Evolutionary conservation across 331 rosid species (phyloP).

Genomic region (Rhamnella rubrinervis): DNA sequence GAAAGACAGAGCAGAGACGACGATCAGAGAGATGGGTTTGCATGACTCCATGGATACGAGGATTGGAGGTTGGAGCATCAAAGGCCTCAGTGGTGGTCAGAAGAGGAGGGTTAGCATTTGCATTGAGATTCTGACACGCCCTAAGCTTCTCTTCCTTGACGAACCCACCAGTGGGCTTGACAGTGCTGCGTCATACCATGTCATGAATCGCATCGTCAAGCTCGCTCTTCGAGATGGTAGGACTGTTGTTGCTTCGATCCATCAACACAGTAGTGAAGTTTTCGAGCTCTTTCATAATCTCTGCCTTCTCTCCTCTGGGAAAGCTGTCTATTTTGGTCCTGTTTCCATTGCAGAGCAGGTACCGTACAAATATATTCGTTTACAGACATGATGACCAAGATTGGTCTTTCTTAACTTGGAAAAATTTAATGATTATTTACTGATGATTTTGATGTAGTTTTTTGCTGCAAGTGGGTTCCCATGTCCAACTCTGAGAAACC

Average conservation of each 20-base stretch:
- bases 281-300: constrained; percentile 46
- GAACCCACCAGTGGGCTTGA: constrained; percentile 74
- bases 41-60: constrained; percentile 45
- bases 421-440: neutral
- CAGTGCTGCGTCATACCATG: constrained; percentile 58
- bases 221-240: constrained; percentile 21
- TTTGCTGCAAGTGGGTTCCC: constrained; percentile 38
- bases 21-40: constrained; percentile 54
- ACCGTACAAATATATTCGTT: neutral
- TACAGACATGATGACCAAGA: no score
- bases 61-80: constrained; percentile 53
- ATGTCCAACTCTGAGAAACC: constrained; percentile 34
- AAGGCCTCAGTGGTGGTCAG: constrained; percentile 60
- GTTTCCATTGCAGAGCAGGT: constrained; percentile 29
- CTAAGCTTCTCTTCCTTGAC: constrained; percentile 58
- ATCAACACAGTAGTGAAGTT: constrained; percentile 45
- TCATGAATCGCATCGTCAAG: constrained; percentile 28
- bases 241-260: constrained; percentile 39
- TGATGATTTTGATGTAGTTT: constrained; percentile 18
- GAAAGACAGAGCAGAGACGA: constrained; percentile 41
- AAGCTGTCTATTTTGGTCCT: constrained; percentile 58
- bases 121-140: constrained; percentile 55
- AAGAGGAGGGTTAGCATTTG: constrained; percentile 63
- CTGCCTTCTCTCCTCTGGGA: constrained; percentile 48
- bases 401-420: neutral